Percentiles rank a stretch among this genome's conserved stretches.
Evolutionary conservation across 169 alveolate species (phyloP).

Genomic region (Eimeria maxima): DNA sequence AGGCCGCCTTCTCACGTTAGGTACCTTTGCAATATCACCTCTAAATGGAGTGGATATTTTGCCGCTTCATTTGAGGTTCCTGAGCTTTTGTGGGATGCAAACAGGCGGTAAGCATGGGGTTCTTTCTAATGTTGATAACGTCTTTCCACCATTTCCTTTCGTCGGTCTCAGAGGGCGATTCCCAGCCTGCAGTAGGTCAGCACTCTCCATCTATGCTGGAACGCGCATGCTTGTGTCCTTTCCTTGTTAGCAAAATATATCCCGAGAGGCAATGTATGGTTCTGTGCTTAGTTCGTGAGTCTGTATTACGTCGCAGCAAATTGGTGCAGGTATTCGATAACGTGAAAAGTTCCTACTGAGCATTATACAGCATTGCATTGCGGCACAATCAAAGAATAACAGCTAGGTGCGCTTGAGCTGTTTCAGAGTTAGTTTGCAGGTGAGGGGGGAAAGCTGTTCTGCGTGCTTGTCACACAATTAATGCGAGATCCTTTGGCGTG

Average conservation of each 20-base stretch:
- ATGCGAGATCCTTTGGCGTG: not conserved
- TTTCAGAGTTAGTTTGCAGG: not conserved
- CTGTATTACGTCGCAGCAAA: not conserved
- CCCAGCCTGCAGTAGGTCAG: not conserved
- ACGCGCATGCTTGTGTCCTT: not conserved
- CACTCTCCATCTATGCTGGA: not conserved
- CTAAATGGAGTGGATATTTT: not conserved
- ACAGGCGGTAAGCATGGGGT: not conserved
- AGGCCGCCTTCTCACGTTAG: not conserved
- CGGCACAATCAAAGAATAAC: not conserved
- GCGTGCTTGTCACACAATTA: not conserved
- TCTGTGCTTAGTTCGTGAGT: not conserved
- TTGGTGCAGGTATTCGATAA: not conserved
- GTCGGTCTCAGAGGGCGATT: not conserved
- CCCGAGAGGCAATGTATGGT: not conserved
- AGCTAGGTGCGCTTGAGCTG: not conserved
- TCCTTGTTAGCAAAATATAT: not conserved
- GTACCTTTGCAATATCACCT: not conserved
- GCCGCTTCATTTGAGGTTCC: not conserved
- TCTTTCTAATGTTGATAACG: not conserved
- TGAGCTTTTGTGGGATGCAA: not conserved
- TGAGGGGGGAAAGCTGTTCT: not conserved
- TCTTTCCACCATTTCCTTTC: not conserved
- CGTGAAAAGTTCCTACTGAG: not conserved
- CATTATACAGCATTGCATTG: not conserved